Percentiles rank a stretch among this genome's conserved stretches.
Conservation (phyloP, 208 protist genomes). For the Entamoeba moshkovskii region DNA sequence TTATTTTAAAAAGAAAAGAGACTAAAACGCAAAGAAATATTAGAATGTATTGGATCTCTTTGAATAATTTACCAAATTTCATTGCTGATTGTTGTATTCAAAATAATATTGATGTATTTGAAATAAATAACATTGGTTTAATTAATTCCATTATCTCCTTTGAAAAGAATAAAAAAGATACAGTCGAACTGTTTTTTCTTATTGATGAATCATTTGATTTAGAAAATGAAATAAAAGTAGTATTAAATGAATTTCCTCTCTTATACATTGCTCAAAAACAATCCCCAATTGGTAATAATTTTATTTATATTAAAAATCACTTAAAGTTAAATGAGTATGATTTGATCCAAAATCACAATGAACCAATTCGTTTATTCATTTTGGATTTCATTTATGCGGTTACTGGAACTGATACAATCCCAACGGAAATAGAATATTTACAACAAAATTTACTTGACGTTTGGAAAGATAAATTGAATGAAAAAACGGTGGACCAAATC, state of each 20-base stretch:
- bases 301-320: no score
- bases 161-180: no score
- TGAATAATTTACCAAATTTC: neutral
- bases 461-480: neutral
- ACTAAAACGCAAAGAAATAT: neutral
- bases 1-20: neutral
- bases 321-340: neutral
- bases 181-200: no score
- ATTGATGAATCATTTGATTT: no score
- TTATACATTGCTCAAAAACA: no score
- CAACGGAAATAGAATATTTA: neutral
- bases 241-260: no score
- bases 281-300: no score
- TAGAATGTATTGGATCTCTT: neutral
- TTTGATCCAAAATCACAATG: neutral
- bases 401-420: neutral
- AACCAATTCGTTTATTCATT: neutral
- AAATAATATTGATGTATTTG: no score
- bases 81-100: neutral
- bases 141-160: no score
- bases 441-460: neutral
- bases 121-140: no score
- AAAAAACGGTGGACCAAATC: neutral
- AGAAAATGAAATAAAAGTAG: no score
- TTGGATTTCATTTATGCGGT: neutral